Evolutionary conservation across 768 basidiomycete genomes (phyloP), one percentile per base, ranked within the genome.

Genomic region (Tulasnella sp.): DNA sequence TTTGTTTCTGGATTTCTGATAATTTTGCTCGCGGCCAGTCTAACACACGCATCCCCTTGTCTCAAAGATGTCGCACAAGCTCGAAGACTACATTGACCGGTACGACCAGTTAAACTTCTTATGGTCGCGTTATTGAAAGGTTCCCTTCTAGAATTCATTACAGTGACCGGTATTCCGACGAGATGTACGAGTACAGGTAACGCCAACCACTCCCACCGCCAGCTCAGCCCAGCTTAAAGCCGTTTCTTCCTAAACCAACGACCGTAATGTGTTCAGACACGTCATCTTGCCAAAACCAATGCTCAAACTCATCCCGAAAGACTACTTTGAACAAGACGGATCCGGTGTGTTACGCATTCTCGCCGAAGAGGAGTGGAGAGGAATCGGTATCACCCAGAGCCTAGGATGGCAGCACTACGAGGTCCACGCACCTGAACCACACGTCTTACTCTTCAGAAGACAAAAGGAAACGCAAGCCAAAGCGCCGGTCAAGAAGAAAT

Each of bases 351-450:
- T 98, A 53, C 80, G 92, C 3, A 78, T 97, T 39, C 72, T 98
- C 57, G 68, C 78, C 2, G 94, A 99, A 67, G 71, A 77, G 40
- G 96, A 99, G 70, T 99, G 94, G 94, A 78, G 94, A 67, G 86
- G 87, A 0, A 90, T 99, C 56, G 94, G 94, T 7, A 94, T 97
- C 61, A 86, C 85, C 39, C 94, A 99, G 71, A 92, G 88, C 69
- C 74, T 94, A 21, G 93, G 93, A 3, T 98, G 93, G 92, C 86
- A 89, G 66, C 92, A 96, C 65, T 97, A 93, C 65, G 92, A 93
- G 73, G 87, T 93, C n/a, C 93, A 97, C 65, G 87, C 86, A 39
- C 91, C 91, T 6, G 90, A 90, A 69, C 90, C 91, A 8, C 91
- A 94, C 67, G 90, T 96, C 59, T 77, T 97, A 21, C 83, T 96